A percentile compares a stretch with the other conserved stretches of the same genome.
Evolutionary conservation across 805 yeast species (phyloP).

Genomic region (Starmerella kuoi): DNA sequence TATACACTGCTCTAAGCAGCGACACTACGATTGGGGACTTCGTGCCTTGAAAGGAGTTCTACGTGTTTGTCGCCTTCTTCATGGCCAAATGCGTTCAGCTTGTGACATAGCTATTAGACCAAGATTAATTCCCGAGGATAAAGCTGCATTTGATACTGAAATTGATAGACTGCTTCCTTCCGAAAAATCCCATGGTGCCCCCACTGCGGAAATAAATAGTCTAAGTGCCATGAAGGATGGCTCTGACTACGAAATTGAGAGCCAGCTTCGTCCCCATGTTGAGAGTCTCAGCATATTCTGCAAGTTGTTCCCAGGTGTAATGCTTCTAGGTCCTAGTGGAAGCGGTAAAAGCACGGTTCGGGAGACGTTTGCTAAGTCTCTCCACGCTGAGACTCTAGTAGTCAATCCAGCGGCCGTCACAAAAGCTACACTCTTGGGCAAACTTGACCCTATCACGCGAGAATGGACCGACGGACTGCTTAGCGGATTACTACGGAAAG

Average conservation of each 20-base stretch:
- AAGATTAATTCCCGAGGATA: slow-evolving; percentile 47
- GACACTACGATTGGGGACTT: slow-evolving; percentile 84
- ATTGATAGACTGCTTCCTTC: background rate
- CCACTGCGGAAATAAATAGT: background rate
- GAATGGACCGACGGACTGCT: slow-evolving; percentile 90
- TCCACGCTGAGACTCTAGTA: slow-evolving; percentile 32
- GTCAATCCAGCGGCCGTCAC: slow-evolving; percentile 68
- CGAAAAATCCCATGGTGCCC: background rate
- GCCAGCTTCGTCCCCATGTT: slow-evolving; percentile 21
- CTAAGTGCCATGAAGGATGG: background rate
- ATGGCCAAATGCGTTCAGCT: slow-evolving; percentile 41
- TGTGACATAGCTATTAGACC: slow-evolving; percentile 52
- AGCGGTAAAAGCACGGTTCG: slow-evolving; percentile 58
- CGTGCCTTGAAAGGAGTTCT: slow-evolving; percentile 65
- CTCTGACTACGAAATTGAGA: slow-evolving; percentile 3
- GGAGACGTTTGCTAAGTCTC: slow-evolving; percentile 37
- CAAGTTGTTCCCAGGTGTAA: slow-evolving; percentile 59
- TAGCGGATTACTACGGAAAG: slow-evolving; percentile 50
- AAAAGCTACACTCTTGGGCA: slow-evolving; percentile 58
- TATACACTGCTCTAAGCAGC: slow-evolving; percentile 37
- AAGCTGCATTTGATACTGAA: slow-evolving; percentile 16
- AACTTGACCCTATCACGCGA: slow-evolving; percentile 58
- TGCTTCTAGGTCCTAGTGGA: slow-evolving; percentile 67
- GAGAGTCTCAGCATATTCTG: slow-evolving; percentile 48
- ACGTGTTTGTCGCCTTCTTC: slow-evolving; percentile 42